A percentile compares a stretch with the other conserved stretches of the same genome.
These are phyloP conservation scores for Claviceps quebecensis DNA, from an alignment of 2,329 filamentous ascomycete genomes.

Conservation along the genomic window DNA sequence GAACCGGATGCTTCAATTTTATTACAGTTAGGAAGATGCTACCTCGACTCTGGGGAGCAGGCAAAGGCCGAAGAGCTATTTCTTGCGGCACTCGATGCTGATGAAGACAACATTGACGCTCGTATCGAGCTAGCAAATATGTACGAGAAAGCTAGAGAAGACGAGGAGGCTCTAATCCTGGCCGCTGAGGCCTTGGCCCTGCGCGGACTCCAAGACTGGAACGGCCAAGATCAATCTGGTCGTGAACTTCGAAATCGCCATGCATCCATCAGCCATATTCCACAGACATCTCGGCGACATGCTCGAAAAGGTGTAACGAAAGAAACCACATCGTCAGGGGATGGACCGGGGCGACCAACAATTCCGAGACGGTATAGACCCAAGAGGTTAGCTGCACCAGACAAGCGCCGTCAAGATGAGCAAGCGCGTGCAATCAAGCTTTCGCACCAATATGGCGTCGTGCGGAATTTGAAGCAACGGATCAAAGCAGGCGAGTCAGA, in stretches of 20 bases:
- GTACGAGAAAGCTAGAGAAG: conserved; percentile 62
- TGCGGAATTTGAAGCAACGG: conserved; percentile 27
- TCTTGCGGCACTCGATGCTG: conserved; percentile 56
- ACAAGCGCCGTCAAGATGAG: conserved; percentile 30
- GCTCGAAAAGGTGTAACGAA: not conserved
- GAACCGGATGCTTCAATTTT: conserved; percentile 37
- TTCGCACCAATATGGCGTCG: conserved; percentile 28
- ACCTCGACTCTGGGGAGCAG: conserved; percentile 47
- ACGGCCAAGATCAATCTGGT: not conserved
- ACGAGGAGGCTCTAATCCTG: conserved; percentile 63
- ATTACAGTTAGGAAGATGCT: conserved; percentile 51
- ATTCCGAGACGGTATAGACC: conserved; percentile 30
- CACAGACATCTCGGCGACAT: not conserved
- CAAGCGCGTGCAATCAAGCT: conserved; percentile 25
- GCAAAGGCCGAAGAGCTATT: conserved; percentile 66
- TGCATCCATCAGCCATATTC: not conserved
- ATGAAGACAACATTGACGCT: conserved; percentile 59
- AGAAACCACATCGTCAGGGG: not conserved
- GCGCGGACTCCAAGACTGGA: conserved; percentile 29
- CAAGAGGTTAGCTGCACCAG: conserved; percentile 30
- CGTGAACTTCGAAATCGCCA: not conserved
- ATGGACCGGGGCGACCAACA: not conserved
- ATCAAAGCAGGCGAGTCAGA: conserved; percentile 28
- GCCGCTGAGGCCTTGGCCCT: conserved; percentile 62
- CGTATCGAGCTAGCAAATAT: conserved; percentile 70